Conservation (phyloP, 345 rosid genomes). For the Lumnitzera littorea region DNA sequence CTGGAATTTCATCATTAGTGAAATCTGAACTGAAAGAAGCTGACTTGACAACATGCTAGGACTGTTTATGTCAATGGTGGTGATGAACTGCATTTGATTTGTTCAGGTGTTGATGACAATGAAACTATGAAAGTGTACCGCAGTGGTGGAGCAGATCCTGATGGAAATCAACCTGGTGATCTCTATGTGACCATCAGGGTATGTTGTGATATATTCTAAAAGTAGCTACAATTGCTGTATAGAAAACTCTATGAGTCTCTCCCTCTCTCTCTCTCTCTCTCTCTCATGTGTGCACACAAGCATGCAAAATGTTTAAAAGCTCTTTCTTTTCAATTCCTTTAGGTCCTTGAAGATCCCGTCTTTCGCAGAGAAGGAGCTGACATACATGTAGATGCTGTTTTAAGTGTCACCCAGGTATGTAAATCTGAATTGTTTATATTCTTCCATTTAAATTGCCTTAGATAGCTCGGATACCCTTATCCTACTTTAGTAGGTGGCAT, state of each 20-base stretch:
- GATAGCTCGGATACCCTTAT: neutral
- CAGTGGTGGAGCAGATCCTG: constrained; percentile 96
- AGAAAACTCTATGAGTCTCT: neutral
- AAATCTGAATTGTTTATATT: too few relatives aligned
- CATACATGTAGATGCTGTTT: constrained; percentile 78
- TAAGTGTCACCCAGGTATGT: constrained; percentile 73
- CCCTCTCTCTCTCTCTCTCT: neutral
- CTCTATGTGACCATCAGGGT: constrained; percentile 80
- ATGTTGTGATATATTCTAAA: neutral
- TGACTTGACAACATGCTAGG: too few relatives aligned
- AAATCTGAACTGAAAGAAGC: too few relatives aligned
- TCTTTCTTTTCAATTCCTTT: constrained; percentile 1
- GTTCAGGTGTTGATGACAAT: constrained; percentile 68
- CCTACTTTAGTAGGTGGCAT: neutral
- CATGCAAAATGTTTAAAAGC: neutral
- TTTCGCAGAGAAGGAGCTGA: constrained; percentile 93
- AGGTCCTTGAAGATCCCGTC: constrained; percentile 94
- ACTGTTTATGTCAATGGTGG: neutral
- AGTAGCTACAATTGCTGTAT: too few relatives aligned
- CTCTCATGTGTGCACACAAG: neutral
- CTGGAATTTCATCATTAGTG: too few relatives aligned
- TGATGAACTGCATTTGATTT: neutral
- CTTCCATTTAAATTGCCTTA: neutral
- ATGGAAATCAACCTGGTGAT: constrained; percentile 92
- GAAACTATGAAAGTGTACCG: constrained; percentile 69